Conservation (phyloP, 2,329 filamentous ascomycete genomes). For the Dactylonectria macrodidyma region DNA sequence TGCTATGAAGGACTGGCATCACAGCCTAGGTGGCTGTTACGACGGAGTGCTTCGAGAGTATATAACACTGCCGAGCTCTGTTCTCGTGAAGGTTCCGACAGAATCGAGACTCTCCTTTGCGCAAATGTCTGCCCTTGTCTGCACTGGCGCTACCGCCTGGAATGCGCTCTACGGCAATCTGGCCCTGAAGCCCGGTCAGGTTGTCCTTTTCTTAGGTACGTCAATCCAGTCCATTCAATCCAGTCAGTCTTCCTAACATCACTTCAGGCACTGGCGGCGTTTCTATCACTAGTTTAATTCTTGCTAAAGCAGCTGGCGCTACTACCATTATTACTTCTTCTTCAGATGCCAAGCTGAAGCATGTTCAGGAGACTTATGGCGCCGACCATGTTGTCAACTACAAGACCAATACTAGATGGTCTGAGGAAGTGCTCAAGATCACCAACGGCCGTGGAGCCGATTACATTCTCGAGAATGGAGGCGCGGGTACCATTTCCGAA, state of each 20-base stretch:
- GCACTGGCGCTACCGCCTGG: constrained; percentile 64
- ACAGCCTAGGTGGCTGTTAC: constrained; percentile 46
- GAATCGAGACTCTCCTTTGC: constrained; percentile 51
- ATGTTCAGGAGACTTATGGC: constrained; percentile 54
- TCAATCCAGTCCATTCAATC: background rate
- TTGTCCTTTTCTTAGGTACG: constrained; percentile 53
- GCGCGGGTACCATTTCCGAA: constrained; percentile 59
- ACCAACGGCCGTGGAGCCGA: constrained; percentile 62
- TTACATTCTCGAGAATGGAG: constrained; percentile 57
- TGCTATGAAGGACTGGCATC: constrained; percentile 34
- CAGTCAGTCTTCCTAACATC: background rate
- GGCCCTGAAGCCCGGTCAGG: constrained; percentile 58
- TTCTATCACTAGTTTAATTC: constrained; percentile 59
- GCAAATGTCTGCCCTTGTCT: constrained; percentile 57
- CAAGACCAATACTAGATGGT: constrained; percentile 61
- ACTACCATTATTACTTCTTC: constrained; percentile 66
- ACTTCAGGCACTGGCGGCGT: constrained; percentile 62
- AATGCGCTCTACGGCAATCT: constrained; percentile 61
- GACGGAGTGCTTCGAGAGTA: constrained; percentile 61
- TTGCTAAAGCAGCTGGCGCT: constrained; percentile 62
- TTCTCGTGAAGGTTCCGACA: constrained; percentile 56
- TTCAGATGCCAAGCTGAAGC: constrained; percentile 62
- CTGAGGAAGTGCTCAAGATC: constrained; percentile 58
- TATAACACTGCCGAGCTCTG: constrained; percentile 57
- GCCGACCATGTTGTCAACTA: constrained; percentile 66